Percentiles rank a stretch among this genome's conserved stretches.
phyloP scores from a whole-genome alignment of 257 asterid species.

The Ballota nigra region DNA sequence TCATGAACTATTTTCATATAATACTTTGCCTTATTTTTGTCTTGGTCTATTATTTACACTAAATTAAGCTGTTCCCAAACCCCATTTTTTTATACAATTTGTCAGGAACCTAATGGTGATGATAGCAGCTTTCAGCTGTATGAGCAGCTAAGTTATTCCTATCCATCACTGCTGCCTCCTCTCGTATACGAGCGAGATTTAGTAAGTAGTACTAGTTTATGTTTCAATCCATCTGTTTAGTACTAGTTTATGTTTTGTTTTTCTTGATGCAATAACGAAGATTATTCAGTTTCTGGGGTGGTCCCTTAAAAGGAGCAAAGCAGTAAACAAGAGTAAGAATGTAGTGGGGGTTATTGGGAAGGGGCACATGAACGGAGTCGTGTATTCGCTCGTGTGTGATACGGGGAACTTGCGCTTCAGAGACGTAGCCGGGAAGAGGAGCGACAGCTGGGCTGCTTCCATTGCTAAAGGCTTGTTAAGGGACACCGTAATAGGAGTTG shows the following conservation, averaged over 20 bases:
- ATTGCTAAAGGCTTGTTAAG: constrained; percentile 55
- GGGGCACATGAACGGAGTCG: constrained; percentile 91
- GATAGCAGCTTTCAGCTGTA: constrained; percentile 62
- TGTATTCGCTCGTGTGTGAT: constrained; percentile 73
- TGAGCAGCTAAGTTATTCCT: constrained; percentile 64
- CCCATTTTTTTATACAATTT: neutral
- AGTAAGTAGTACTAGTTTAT: constrained; percentile 57
- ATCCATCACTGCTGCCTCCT: constrained; percentile 80
- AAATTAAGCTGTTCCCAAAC: neutral
- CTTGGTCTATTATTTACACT: neutral
- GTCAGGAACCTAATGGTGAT: constrained; percentile 44
- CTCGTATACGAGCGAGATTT: constrained; percentile 86
- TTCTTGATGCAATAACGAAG: neutral
- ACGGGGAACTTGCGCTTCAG: constrained; percentile 75
- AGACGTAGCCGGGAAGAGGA: constrained; percentile 64
- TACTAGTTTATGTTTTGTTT: neutral
- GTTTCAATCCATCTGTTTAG: neutral
- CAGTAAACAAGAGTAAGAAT: constrained; percentile 66
- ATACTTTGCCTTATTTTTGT: too few relatives aligned
- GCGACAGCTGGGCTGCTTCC: constrained; percentile 45
- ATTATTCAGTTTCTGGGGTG: constrained; percentile 71
- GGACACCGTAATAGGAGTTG: constrained; percentile 59
- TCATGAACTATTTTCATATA: too few relatives aligned
- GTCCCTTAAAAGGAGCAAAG: constrained; percentile 97
- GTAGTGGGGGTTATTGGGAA: constrained; percentile 91